phyloP scores from a whole-genome alignment of 768 basidiomycete species.

The Artomyces pyxidatus region DNA sequence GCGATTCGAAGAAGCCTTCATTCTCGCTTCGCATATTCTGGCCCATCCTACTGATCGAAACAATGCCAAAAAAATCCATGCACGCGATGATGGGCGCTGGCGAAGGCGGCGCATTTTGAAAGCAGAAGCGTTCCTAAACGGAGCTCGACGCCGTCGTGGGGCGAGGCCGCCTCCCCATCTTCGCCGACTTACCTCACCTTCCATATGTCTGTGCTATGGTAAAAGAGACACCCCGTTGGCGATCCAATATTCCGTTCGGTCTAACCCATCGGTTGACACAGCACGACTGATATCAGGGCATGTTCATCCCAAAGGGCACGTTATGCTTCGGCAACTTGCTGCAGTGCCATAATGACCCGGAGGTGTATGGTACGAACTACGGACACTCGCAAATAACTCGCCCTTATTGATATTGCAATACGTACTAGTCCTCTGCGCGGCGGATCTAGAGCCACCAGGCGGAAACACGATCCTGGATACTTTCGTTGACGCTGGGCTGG shows the following conservation, averaged over 20 bases:
- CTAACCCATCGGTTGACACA: slow-evolving; percentile 13
- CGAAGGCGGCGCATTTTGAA: slow-evolving; percentile 1
- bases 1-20: slow-evolving; percentile 7
- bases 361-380: slow-evolving; percentile 18
- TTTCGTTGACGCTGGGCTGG: neutral
- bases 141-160: slow-evolving; percentile 9
- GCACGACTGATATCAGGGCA: slow-evolving; percentile 22
- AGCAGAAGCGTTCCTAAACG: neutral
- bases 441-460: slow-evolving; percentile 6
- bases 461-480: slow-evolving; percentile 1
- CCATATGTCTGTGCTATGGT: slow-evolving; percentile 12
- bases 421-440: slow-evolving; percentile 21
- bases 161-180: slow-evolving; percentile 4
- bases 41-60: slow-evolving; percentile 4
- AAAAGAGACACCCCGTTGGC: slow-evolving; percentile 12
- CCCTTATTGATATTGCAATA: slow-evolving; percentile 26
- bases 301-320: slow-evolving; percentile 27
- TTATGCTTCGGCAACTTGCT: slow-evolving; percentile 24
- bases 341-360: slow-evolving; percentile 17
- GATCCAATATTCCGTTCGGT: slow-evolving; percentile 1
- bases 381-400: slow-evolving; percentile 19
- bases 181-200: slow-evolving; percentile 4
- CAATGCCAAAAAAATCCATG: slow-evolving; percentile 9
- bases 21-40: slow-evolving; percentile 9
- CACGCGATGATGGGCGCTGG: slow-evolving; percentile 7